phyloP scores from a whole-genome alignment of 306 rosid genomes.

The Hippophae gyantsensis region DNA sequence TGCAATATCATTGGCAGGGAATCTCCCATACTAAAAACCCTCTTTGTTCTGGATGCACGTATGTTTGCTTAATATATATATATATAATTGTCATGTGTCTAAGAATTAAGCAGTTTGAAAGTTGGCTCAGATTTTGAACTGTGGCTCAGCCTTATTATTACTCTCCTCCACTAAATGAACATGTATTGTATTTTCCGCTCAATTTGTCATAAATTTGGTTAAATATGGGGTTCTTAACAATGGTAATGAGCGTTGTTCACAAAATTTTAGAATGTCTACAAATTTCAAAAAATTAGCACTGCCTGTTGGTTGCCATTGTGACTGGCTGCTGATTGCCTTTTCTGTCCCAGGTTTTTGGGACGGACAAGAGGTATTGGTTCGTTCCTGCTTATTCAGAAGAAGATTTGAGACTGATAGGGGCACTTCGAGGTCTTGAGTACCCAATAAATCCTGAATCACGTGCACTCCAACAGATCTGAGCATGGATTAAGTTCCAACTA shows the following conservation, averaged over 20 bases:
- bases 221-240: too few relatives aligned
- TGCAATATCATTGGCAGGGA: not conserved
- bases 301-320: not conserved
- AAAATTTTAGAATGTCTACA: not conserved
- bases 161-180: too few relatives aligned
- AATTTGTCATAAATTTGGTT: too few relatives aligned
- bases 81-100: too few relatives aligned
- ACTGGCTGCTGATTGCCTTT: not conserved
- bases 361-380: conserved; percentile 55
- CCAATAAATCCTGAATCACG: conserved; percentile 38
- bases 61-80: too few relatives aligned
- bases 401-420: conserved; percentile 44
- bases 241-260: too few relatives aligned
- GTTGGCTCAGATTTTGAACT: too few relatives aligned
- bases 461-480: conserved; percentile 40
- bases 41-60: too few relatives aligned
- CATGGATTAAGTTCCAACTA: not conserved
- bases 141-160: too few relatives aligned
- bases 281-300: not conserved
- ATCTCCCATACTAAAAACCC: too few relatives aligned
- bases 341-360: conserved; percentile 50
- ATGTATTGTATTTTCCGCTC: too few relatives aligned
- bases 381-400: conserved; percentile 57
- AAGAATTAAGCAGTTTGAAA: too few relatives aligned
- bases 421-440: conserved; percentile 54